Evolutionary conservation across 352 stramenopile species (phyloP), one percentile per base, ranked within the genome.

Genomic region (Phytophthora meadii): DNA sequence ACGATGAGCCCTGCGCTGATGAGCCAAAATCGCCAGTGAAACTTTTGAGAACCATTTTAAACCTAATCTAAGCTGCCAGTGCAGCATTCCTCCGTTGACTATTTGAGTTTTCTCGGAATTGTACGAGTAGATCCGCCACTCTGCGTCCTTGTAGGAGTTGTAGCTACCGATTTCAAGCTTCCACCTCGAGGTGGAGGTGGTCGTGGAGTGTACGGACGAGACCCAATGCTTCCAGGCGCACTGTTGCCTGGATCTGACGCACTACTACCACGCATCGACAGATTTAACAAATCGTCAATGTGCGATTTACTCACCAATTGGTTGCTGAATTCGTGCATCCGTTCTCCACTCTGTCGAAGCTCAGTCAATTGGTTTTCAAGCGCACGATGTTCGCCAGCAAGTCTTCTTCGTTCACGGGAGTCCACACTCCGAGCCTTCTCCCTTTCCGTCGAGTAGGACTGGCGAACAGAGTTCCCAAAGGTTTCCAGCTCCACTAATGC

Each of bases 251-350:
- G 48, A 32, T 60, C 17, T 45, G 41, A 4, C 32, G 53, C 34
- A 6, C 15, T 55, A 24, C 2, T 59, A 4, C 32, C 50, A 19
- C 49, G 54, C 19, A 48, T 28, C 0, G 59, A 48, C 10, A 47
- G 24, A 3, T n/a, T 37, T 15, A 72, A 24, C 2, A 80, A 50
- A 11, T 64, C 62, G 15, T 88, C 76, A 27, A 88, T 80, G 19
- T 79, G 70, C 0, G 57, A 51, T 55, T 86, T 79, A 68, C 79
- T 90, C 17, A 88, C 82, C 8, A 92, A 51, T 34, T 90, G 57
- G 36, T 90, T 92, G 60, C 84, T 92, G 55, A 79, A 89, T 57
- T 77, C 82, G 54, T 87, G 84, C 45, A 90, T 58, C 8, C 75
- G 72, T 2, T 72, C 65, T 24, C 57, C 63, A 28, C 67, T 74